Evolutionary conservation across 352 stramenopile species (phyloP).

Genomic region (Blastocystis sp.): DNA sequence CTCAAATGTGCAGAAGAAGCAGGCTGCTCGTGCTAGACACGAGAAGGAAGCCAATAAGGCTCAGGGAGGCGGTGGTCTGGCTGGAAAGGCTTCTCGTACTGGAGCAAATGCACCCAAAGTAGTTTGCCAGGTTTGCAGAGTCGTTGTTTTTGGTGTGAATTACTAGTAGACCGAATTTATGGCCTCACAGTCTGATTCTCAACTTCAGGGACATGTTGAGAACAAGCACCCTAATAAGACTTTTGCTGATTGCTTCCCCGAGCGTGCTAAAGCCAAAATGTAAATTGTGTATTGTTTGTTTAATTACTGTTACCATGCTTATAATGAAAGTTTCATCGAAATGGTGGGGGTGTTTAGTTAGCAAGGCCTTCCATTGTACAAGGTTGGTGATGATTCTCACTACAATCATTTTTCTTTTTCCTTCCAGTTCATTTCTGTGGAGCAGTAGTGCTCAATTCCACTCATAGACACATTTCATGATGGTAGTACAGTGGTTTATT

Average conservation of each 20-base stretch:
- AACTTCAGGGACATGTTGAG: constrained; percentile 44
- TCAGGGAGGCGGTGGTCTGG: constrained; percentile 57
- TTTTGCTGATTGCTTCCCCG: constrained; percentile 60
- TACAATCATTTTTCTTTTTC: too few species aligned
- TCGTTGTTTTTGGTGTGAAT: not conserved
- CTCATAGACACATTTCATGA: too few species aligned
- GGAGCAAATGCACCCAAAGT: constrained; percentile 54
- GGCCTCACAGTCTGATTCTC: constrained; percentile 19
- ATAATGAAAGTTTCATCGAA: not conserved
- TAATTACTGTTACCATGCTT: not conserved
- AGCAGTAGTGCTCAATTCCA: too few species aligned
- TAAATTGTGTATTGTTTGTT: not conserved
- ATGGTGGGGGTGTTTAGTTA: too few species aligned
- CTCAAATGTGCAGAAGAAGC: constrained; percentile 62
- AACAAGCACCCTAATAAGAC: constrained; percentile 57
- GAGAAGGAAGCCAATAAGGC: constrained; percentile 42
- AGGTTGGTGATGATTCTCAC: too few species aligned
- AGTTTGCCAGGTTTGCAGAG: constrained; percentile 41
- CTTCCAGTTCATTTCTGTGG: too few species aligned
- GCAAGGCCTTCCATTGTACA: too few species aligned
- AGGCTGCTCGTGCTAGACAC: constrained; percentile 56
- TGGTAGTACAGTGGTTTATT: not conserved
- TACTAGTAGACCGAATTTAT: constrained; percentile 36
- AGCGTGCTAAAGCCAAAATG: constrained; percentile 19
- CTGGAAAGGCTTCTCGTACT: constrained; percentile 51